phyloP scores from a whole-genome alignment of 1,284 basidiomycete species.

The Heliocybe sulcata region DNA sequence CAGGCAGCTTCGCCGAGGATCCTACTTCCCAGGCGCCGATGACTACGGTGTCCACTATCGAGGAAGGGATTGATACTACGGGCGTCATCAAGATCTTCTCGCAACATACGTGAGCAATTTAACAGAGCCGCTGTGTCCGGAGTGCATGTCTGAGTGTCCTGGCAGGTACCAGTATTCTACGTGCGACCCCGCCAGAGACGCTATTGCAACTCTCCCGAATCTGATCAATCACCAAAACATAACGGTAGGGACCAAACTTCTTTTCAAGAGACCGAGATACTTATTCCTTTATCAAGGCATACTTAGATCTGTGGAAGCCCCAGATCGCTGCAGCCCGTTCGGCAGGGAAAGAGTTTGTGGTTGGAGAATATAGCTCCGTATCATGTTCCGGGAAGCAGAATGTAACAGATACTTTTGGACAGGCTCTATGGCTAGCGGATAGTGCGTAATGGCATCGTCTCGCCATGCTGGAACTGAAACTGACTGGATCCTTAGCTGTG shows the following conservation, averaged over 20 bases:
- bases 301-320: conserved; percentile 27
- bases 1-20: conserved; percentile 23
- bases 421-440: conserved; percentile 27
- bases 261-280: not conserved
- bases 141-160: not conserved
- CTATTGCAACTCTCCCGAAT: conserved; percentile 24
- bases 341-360: conserved; percentile 23
- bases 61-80: conserved; percentile 22
- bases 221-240: conserved; percentile 27
- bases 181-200: conserved; percentile 26
- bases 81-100: conserved; percentile 22
- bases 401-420: conserved; percentile 28
- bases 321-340: conserved; percentile 25
- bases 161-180: conserved; percentile 29
- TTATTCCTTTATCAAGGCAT: conserved; percentile 13
- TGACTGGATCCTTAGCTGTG: conserved; percentile 16
- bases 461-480: not conserved
- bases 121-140: not conserved
- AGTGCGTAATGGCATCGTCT: conserved; percentile 14
- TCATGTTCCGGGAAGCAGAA: conserved; percentile 30
- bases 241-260: conserved; percentile 15
- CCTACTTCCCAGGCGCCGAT: conserved; percentile 21
- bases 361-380: conserved; percentile 28
- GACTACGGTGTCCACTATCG: conserved; percentile 23
- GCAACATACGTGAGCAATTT: conserved; percentile 23